Evolutionary conservation across 2,329 filamentous ascomycete species (phyloP), one percentile per base, ranked within the genome.

Genomic region (Xylariales sp.): DNA sequence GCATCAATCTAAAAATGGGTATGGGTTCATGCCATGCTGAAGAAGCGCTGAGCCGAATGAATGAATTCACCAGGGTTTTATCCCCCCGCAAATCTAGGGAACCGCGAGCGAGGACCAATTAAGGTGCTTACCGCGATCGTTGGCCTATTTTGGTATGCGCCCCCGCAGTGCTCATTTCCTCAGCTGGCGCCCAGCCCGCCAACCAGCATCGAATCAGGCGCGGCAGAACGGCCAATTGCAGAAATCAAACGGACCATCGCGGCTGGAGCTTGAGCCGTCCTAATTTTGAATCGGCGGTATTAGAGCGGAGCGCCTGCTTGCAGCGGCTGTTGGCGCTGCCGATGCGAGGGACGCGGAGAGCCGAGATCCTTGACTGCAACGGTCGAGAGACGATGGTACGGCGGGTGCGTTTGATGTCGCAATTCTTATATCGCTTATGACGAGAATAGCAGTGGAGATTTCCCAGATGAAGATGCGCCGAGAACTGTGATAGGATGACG

Each of bases 101-200:
- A 20, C 33, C 20, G 25, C 10, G 9, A 14, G 14, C 25, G 31
- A 27, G 27, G 18, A 20, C 36, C 36, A 38, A 38, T 38, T 31
- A 38, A 38, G 36, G 27, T 38, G 36, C 36, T 38, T 38, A 38
- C 25, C 32, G 32, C 32, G 32, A 14, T 19, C n/a, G 3, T 15
- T 14, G n/a, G 8, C 29, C 16, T 18, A 20, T 34, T 34, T 34
- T 32, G 14, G 29, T 12, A 8, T n/a, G n/a, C n/a, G n/a, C n/a
- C n/a, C n/a, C n/a, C n/a, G n/a, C n/a, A n/a, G n/a, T n/a, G n/a
- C n/a, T n/a, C n/a, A 8, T 14, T 18, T 18, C 32, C n/a, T 10
- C 32, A 11, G 14, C 10, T 18, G 7, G 18, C n/a, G 16, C 21
- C n/a, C 16, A 34, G 16, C 31, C 31, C 5, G 9, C 31, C 24